These are phyloP conservation scores for Hypoxylon sp. DNA, from an alignment of 2,329 filamentous ascomycete species.

Conservation along the genomic window DNA sequence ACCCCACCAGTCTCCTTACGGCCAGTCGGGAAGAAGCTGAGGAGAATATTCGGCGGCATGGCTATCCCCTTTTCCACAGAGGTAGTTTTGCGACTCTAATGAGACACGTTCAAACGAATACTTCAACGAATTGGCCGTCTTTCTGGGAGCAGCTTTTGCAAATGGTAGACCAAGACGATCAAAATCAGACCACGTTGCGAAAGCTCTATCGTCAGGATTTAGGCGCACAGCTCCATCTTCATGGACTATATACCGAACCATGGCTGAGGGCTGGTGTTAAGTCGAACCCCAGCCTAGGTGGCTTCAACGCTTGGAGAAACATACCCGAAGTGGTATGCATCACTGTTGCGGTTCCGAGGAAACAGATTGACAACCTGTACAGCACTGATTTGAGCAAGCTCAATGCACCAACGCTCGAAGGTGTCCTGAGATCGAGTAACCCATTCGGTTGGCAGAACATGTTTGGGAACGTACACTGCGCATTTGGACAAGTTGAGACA, in stretches of 20 bases:
- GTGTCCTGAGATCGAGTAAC: conserved; percentile 17
- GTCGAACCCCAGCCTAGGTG: conserved; percentile 40
- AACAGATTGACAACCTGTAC: conserved; percentile 29
- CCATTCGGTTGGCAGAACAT: conserved; percentile 4
- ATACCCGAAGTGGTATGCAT: conserved; percentile 51
- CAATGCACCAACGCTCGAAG: conserved; percentile 35
- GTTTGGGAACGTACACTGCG: conserved; percentile 57
- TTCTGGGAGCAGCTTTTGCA: conserved; percentile 50
- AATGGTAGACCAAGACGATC: conserved; percentile 49
- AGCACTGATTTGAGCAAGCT: conserved; percentile 9
- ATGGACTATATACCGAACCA: conserved; percentile 51
- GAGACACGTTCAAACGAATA: conserved; percentile 52
- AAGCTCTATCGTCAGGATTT: conserved; percentile 53
- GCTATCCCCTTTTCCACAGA: conserved; percentile 54
- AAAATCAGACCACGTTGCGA: conserved; percentile 4
- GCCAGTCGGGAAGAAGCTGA: conserved; percentile 15
- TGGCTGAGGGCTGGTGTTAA: conserved; percentile 48
- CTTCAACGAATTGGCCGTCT: conserved; percentile 53
- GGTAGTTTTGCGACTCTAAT: conserved; percentile 57
- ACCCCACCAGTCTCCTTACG: conserved; percentile 41
- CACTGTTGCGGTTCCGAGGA: conserved; percentile 40
- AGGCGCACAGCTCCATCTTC: conserved; percentile 53
- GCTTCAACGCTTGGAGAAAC: conserved; percentile 55
- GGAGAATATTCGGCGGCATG: conserved; percentile 22
- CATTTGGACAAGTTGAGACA: conserved; percentile 55